phyloP scores from a whole-genome alignment of 305 asterid genomes.

The Fraxinus sp. region DNA sequence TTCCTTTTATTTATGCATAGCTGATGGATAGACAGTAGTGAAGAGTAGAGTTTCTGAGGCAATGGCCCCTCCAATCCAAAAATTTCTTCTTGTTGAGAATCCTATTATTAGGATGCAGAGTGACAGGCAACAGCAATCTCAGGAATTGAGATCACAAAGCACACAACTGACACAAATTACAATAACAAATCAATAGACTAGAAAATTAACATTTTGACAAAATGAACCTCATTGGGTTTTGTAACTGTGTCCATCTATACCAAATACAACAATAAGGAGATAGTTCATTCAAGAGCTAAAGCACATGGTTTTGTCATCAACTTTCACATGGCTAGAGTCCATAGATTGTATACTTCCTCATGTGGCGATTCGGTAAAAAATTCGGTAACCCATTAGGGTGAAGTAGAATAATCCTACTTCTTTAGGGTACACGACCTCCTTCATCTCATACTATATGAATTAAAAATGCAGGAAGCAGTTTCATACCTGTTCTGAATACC shows the following conservation, averaged over 20 bases:
- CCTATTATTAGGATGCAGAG: not conserved
- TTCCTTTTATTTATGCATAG: not conserved
- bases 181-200: not conserved
- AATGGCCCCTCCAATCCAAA: not conserved
- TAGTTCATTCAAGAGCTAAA: not conserved
- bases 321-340: constrained; percentile 9
- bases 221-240: not conserved
- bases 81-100: not conserved
- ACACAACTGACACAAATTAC: not conserved
- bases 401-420: no score
- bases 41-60: not conserved
- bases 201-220: not conserved
- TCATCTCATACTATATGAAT: not conserved
- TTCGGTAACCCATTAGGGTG: no score
- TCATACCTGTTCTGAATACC: constrained; percentile 82
- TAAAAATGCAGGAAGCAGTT: not conserved
- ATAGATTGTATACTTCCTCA: not conserved
- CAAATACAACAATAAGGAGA: not conserved
- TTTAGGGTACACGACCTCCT: not conserved
- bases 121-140: not conserved
- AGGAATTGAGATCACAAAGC: not conserved
- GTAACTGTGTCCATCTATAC: not conserved
- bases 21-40: not conserved
- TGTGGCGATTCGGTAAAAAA: no score
- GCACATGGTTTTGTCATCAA: not conserved